Conservation (phyloP, 2,329 filamentous ascomycete species). For the Colletotrichum cereale region DNA sequence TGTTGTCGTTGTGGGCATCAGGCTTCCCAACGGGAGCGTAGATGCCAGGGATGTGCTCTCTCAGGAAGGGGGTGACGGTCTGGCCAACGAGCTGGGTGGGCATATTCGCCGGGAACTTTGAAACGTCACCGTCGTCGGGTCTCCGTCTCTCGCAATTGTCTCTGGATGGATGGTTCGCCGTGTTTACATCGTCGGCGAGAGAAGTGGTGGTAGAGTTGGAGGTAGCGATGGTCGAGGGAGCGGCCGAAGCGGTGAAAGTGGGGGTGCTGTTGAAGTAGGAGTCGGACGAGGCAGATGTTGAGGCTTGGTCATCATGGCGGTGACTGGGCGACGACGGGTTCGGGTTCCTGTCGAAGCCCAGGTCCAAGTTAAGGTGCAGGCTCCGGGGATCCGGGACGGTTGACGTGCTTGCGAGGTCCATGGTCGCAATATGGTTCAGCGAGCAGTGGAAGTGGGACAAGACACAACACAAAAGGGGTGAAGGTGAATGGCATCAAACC, state of each 20-base stretch:
- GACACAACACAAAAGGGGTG: slow-evolving; percentile 8
- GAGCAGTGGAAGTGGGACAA: slow-evolving; percentile 17
- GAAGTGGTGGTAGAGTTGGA: not conserved
- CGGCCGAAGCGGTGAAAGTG: slow-evolving; percentile 30
- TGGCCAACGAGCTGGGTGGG: slow-evolving; percentile 77
- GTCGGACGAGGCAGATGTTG: slow-evolving; percentile 15
- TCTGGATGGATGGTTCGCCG: slow-evolving; percentile 41
- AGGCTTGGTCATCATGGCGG: slow-evolving; percentile 26
- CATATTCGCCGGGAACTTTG: slow-evolving; percentile 66
- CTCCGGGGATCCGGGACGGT: slow-evolving; percentile 38
- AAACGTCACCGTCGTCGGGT: slow-evolving; percentile 62
- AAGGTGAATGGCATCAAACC: slow-evolving; percentile 26
- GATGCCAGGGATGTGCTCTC: slow-evolving; percentile 88
- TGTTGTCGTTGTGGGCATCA: slow-evolving; percentile 58
- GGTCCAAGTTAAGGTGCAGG: slow-evolving; percentile 22
- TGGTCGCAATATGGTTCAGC: slow-evolving; percentile 37
- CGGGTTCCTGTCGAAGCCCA: slow-evolving; percentile 11
- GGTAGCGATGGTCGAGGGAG: slow-evolving; percentile 2
- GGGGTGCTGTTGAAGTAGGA: slow-evolving; percentile 36
- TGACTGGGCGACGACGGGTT: slow-evolving; percentile 32
- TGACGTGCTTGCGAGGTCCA: slow-evolving; percentile 40
- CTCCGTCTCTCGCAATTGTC: slow-evolving; percentile 66
- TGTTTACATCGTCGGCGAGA: slow-evolving; percentile 34
- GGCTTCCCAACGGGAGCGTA: slow-evolving; percentile 83
- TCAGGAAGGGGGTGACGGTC: slow-evolving; percentile 88